These are phyloP conservation scores for Didymella keratinophila DNA, from an alignment of 2,329 filamentous ascomycete species.

Conservation along the genomic window DNA sequence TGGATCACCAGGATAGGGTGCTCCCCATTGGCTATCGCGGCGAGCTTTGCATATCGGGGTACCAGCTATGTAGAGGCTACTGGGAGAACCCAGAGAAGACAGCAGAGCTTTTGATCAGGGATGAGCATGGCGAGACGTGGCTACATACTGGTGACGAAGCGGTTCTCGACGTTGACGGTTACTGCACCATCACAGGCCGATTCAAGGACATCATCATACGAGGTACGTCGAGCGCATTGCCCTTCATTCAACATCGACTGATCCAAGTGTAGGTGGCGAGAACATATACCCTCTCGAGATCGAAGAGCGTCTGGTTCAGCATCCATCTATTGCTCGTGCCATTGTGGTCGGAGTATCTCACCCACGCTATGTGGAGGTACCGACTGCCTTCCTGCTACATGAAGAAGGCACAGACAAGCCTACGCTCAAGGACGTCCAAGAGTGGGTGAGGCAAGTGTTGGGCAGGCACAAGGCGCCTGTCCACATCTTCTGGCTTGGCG, in stretches of 20 bases:
- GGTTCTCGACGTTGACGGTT: slow-evolving; percentile 57
- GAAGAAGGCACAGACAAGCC: slow-evolving; percentile 36
- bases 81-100: slow-evolving; percentile 78
- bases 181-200: slow-evolving; percentile 75
- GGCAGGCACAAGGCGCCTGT: slow-evolving; percentile 64
- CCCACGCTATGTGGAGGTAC: slow-evolving; percentile 76
- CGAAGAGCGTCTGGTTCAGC: slow-evolving; percentile 73
- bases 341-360: slow-evolving; percentile 75
- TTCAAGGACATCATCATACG: slow-evolving; percentile 84
- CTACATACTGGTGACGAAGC: slow-evolving; percentile 52
- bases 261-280: slow-evolving; percentile 42
- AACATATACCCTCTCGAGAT: slow-evolving; percentile 73
- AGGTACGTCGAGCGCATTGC: slow-evolving; percentile 50
- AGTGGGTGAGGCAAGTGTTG: slow-evolving; percentile 50
- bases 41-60: slow-evolving; percentile 80
- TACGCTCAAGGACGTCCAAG: slow-evolving; percentile 44
- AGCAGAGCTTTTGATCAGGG: slow-evolving; percentile 72
- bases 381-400: slow-evolving; percentile 67
- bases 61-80: slow-evolving; percentile 73
- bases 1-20: slow-evolving; percentile 70
- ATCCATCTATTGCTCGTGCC: slow-evolving; percentile 68
- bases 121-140: slow-evolving; percentile 62
- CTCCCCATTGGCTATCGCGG: slow-evolving; percentile 73
- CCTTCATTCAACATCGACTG: background rate
- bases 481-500: slow-evolving; percentile 79